Conservation (phyloP, 2,329 filamentous ascomycete species). For the Colletotrichum acutatum region DNA sequence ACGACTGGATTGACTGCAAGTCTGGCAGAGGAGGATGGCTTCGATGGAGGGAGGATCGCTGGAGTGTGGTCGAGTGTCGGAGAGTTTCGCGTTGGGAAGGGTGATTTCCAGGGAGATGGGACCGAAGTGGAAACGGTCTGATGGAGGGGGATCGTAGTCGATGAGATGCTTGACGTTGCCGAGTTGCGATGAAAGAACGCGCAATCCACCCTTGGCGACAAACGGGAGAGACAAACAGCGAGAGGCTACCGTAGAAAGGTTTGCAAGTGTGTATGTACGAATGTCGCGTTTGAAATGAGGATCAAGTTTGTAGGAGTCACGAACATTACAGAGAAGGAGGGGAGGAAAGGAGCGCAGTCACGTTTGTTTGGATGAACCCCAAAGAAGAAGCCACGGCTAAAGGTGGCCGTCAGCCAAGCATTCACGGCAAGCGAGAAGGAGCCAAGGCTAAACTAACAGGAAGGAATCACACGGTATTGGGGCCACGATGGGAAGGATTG, state of each 20-base stretch:
- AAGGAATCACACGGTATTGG: neutral
- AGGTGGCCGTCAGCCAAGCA: neutral
- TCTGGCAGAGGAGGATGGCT: neutral
- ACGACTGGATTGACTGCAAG: neutral
- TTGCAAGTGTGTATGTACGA: neutral
- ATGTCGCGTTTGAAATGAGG: neutral
- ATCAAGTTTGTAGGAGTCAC: neutral
- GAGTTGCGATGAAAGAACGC: neutral
- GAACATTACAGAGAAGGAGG: neutral
- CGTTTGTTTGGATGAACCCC: neutral
- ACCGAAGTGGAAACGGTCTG: neutral
- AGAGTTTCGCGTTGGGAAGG: conserved; percentile 17
- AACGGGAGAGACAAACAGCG: neutral
- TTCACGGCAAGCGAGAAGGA: conserved; percentile 1
- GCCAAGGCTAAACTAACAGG: neutral
- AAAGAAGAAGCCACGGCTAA: neutral
- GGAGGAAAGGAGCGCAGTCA: neutral
- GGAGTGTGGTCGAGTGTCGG: neutral
- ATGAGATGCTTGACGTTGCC: neutral
- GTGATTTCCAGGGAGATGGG: conserved; percentile 4
- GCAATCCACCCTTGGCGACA: neutral
- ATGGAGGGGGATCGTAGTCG: neutral
- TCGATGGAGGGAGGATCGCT: conserved; percentile 11
- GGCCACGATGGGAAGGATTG: neutral
- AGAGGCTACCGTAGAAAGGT: neutral